These are phyloP conservation scores for Lepiota venenata DNA, from an alignment of 768 basidiomycete genomes.

Conservation along the genomic window DNA sequence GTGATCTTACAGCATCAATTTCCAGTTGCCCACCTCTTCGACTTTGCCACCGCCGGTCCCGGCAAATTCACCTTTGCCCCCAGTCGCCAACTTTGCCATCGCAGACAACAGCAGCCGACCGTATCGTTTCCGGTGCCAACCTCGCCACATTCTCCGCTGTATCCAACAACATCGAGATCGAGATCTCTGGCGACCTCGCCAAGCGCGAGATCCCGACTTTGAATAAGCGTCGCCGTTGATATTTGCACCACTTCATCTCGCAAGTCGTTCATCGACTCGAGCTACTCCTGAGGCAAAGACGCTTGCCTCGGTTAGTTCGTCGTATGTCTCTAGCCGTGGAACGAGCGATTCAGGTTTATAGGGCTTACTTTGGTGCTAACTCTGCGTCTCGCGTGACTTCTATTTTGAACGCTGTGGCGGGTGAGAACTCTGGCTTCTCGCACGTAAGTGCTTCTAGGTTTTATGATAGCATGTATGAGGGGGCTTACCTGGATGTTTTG, in stretches of 20 bases:
- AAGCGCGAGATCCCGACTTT: conserved; percentile 26
- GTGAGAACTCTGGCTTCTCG: conserved; percentile 36
- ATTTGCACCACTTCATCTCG: conserved; percentile 32
- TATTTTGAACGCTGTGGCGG: conserved; percentile 36
- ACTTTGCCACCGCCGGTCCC: conserved; percentile 36
- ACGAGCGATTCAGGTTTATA: conserved; percentile 34
- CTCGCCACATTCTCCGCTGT: conserved; percentile 25
- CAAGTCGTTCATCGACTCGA: conserved; percentile 37
- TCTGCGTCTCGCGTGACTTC: conserved; percentile 30
- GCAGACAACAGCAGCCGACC: conserved; percentile 22
- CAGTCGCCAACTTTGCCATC: conserved; percentile 32
- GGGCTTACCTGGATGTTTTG: neutral
- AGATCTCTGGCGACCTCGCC: conserved; percentile 31
- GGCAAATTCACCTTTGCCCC: conserved; percentile 40
- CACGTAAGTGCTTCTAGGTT: conserved; percentile 25
- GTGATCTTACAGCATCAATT: neutral
- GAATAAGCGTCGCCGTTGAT: conserved; percentile 35
- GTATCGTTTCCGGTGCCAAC: conserved; percentile 11
- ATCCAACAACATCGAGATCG: conserved; percentile 27
- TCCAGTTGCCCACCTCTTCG: conserved; percentile 37
- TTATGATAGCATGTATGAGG: neutral
- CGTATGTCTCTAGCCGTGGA: conserved; percentile 34
- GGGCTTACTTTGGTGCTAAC: conserved; percentile 35
- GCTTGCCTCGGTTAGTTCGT: conserved; percentile 28
- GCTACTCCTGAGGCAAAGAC: conserved; percentile 38